Base-by-base conservation (phyloP, 306 rosid species). In the Castanopsis chinensis region DNA sequence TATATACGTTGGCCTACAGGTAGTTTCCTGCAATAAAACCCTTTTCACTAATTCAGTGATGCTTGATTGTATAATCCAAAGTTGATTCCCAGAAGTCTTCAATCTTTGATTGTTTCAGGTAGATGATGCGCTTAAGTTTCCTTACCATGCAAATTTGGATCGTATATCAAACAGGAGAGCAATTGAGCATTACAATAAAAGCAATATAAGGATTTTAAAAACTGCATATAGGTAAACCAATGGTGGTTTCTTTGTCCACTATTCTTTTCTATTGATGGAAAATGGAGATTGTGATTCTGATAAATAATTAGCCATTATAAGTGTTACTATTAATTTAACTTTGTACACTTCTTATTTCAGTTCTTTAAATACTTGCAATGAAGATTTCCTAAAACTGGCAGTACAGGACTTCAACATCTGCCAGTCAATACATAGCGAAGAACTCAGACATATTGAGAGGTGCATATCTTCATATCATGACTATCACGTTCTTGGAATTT, bases 351-450 rank as follows among this genome's bases (percentile, higher is more conserved):
- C 27, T 67, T 73, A 52, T 55, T 23, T 58, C 92, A 92, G 99
- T 71, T 90, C 87, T 73, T 57, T 11, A 71, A 95, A 90, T 82
- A 80, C 91, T 75, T 88, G 88, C 51, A 82, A 89, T 86, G 83
- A 81, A 83, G 90, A 95, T 77, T 79, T 85, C 82, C 87, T 91
- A 23, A 86, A 87, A 73, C 79, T 92, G 55, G 99, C 97, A 11
- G 91, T 86, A 43, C 97, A 83, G 77, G 97, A 95, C 88, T 95
- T 88, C 90, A 95, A 92, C 72, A 72, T 59, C 19, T 88, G 94
- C 85, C 99, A 91, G 81, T 83, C 85, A 37, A 77, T 83, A 68
- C 94, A 95, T 28, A 80, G 7, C 1, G 78, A 89, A 78, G 97
- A 95, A 88, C 85, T 87, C 64, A 76, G 85, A 71, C 82, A 71